Percentiles rank a stretch among this genome's conserved stretches.
These are phyloP conservation scores for Paulownia fortunei DNA, from an alignment of 257 asterid species.

Conservation along the genomic window DNA sequence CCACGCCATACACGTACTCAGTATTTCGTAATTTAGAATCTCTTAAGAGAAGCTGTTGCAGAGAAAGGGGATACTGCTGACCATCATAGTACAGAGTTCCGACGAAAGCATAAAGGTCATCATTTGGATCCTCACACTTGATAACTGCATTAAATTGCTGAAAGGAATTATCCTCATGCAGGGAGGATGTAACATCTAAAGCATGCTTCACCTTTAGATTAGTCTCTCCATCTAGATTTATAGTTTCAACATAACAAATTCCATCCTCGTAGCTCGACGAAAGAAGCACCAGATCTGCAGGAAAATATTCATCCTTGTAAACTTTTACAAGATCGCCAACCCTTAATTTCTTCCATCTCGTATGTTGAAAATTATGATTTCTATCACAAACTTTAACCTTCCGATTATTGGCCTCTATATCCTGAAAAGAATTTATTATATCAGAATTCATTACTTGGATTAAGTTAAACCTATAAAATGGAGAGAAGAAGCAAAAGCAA, in stretches of 20 bases:
- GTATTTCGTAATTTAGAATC: slow-evolving; percentile 89
- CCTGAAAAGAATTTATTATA: slow-evolving; percentile 53
- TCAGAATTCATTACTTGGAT: slow-evolving; percentile 24
- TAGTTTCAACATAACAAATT: slow-evolving; percentile 90
- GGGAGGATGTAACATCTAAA: slow-evolving; percentile 64
- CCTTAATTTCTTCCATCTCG: slow-evolving; percentile 79
- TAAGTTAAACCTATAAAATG: not conserved
- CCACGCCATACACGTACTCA: slow-evolving; percentile 78
- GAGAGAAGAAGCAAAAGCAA: not conserved
- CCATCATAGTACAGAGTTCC: slow-evolving; percentile 66
- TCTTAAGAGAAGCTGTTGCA: slow-evolving; percentile 83
- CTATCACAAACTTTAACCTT: slow-evolving; percentile 61
- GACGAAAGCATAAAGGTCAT: slow-evolving; percentile 84
- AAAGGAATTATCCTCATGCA: slow-evolving; percentile 57
- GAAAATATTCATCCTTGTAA: slow-evolving; percentile 83
- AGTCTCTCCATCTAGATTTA: slow-evolving; percentile 95
- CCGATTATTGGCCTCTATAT: slow-evolving; percentile 84
- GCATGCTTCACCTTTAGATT: slow-evolving; percentile 96
- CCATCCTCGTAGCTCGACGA: slow-evolving; percentile 94
- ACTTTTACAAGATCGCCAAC: slow-evolving; percentile 93
- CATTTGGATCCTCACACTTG: slow-evolving; percentile 95
- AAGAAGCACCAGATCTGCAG: slow-evolving; percentile 85
- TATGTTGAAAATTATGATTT: slow-evolving; percentile 50
- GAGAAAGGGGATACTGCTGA: slow-evolving; percentile 70
- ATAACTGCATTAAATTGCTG: slow-evolving; percentile 68